Percentiles rank a stretch among this genome's conserved stretches.
Evolutionary conservation across 352 stramenopile species (phyloP).

Genomic region (Phytopythium aichiense): DNA sequence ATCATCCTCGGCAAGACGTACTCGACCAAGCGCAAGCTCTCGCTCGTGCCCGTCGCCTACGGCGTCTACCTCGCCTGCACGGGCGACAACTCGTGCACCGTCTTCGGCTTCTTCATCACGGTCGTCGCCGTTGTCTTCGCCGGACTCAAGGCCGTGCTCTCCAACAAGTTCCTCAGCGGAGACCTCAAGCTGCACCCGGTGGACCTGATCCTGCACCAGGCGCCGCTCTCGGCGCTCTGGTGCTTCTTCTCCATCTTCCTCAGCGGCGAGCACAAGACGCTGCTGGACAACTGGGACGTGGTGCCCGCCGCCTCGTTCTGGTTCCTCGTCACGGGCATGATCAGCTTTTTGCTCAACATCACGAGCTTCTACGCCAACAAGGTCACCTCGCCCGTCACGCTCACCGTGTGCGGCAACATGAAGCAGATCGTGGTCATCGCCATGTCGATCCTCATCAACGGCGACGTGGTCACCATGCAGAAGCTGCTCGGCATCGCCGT

Average conservation of each 20-base stretch:
- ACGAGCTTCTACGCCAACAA: constrained; percentile 94
- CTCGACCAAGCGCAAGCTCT: constrained; percentile 68
- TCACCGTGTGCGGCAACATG: constrained; percentile 93
- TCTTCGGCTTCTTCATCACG: constrained; percentile 89
- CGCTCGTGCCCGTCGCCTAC: constrained; percentile 73
- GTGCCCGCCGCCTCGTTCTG: constrained; percentile 53
- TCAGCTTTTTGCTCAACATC: constrained; percentile 93
- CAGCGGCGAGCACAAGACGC: constrained; percentile 61
- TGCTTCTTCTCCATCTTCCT: constrained; percentile 83
- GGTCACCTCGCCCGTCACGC: constrained; percentile 91
- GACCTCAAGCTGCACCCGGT: constrained; percentile 92
- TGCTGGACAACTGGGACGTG: constrained; percentile 63
- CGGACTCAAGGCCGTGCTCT: constrained; percentile 90
- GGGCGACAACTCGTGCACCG: constrained; percentile 88
- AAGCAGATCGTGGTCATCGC: constrained; percentile 91
- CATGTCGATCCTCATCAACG: constrained; percentile 76
- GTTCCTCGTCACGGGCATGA: constrained; percentile 85
- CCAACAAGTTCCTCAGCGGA: constrained; percentile 92
- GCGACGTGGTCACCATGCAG: constrained; percentile 63
- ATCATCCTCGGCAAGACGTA: constrained; percentile 76
- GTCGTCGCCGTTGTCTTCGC: constrained; percentile 87
- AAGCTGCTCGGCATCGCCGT: constrained; percentile 68
- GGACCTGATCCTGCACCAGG: constrained; percentile 91
- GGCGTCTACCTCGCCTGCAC: constrained; percentile 82
- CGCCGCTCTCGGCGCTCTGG: constrained; percentile 89